A percentile compares a stretch with the other conserved stretches of the same genome.
Conservation (phyloP, 2,329 filamentous ascomycete species). For the Pleoardoris graminearum region DNA sequence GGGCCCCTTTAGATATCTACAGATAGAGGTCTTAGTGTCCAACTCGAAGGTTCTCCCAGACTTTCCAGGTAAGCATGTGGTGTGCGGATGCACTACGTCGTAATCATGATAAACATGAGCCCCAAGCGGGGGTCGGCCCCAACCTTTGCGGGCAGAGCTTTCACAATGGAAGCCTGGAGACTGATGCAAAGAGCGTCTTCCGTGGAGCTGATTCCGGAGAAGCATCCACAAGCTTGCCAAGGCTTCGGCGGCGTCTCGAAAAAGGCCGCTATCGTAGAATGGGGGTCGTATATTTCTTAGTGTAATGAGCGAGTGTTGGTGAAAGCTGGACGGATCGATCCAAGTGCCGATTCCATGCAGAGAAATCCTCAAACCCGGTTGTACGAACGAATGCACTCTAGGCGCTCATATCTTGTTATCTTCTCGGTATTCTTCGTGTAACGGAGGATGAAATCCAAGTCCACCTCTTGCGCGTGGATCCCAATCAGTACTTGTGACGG, state of each 20-base stretch:
- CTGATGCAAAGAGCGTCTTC: too few relatives aligned
- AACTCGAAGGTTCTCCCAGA: too few relatives aligned
- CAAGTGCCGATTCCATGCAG: background rate
- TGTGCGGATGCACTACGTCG: background rate
- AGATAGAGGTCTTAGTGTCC: too few relatives aligned
- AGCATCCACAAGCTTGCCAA: too few relatives aligned
- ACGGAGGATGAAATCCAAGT: conserved; percentile 44
- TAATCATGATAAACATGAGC: conserved; percentile 3
- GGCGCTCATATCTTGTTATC: conserved; percentile 36
- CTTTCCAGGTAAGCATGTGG: too few relatives aligned
- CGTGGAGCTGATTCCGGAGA: too few relatives aligned
- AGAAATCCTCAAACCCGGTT: background rate
- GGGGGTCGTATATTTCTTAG: background rate
- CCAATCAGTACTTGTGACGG: conserved; percentile 36
- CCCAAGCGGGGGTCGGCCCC: background rate
- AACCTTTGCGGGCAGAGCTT: background rate
- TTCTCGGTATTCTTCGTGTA: conserved; percentile 22
- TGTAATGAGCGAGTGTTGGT: background rate
- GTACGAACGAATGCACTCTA: too few relatives aligned
- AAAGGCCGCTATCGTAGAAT: background rate
- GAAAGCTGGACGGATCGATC: background rate
- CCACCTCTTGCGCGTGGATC: conserved; percentile 46
- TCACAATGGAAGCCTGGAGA: background rate
- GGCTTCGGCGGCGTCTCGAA: too few relatives aligned
- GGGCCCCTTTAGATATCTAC: too few relatives aligned